A percentile compares a stretch with the other conserved stretches of the same genome.
phyloP scores from a whole-genome alignment of 2,329 filamentous ascomycete genomes.

The Fusarium luffae region DNA sequence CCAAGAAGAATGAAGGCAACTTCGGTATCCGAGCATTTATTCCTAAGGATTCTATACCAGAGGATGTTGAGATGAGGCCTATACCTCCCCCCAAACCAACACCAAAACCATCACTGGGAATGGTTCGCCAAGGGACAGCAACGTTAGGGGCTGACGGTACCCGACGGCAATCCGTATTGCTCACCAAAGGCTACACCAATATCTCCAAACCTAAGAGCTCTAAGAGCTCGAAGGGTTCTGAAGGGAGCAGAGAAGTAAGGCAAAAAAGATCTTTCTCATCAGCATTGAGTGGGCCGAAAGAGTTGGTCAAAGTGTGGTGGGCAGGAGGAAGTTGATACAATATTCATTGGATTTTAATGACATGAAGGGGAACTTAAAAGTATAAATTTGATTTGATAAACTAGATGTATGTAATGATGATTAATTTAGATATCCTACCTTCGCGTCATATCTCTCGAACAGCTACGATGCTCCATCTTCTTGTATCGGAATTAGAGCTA shows the following conservation, averaged over 20 bases:
- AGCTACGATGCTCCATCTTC: neutral
- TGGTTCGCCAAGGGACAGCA: conserved; percentile 37
- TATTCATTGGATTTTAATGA: neutral
- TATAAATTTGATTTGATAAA: conserved; percentile 24
- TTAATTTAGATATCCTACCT: conserved; percentile 15
- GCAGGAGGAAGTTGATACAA: conserved; percentile 18
- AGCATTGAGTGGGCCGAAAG: conserved; percentile 35
- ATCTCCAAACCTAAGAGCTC: conserved; percentile 22
- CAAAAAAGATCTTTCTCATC: conserved; percentile 34
- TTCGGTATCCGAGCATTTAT: conserved; percentile 39
- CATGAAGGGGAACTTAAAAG: conserved; percentile 23
- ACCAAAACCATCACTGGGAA: conserved; percentile 24
- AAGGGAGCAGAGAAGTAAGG: conserved; percentile 15
- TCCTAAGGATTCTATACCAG: conserved; percentile 26
- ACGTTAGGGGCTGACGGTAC: conserved; percentile 27
- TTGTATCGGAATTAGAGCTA: neutral
- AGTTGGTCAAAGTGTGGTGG: conserved; percentile 46
- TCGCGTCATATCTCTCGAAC: neutral
- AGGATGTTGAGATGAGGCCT: conserved; percentile 43
- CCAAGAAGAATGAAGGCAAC: conserved; percentile 29
- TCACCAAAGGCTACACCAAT: conserved; percentile 24
- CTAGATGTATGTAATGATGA: conserved; percentile 27
- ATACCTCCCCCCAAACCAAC: conserved; percentile 31
- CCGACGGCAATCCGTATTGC: conserved; percentile 36
- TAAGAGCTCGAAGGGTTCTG: conserved; percentile 5